Evolutionary conservation across 2,329 filamentous ascomycete species (phyloP).

Genomic region (Fusarium bulbicola): DNA sequence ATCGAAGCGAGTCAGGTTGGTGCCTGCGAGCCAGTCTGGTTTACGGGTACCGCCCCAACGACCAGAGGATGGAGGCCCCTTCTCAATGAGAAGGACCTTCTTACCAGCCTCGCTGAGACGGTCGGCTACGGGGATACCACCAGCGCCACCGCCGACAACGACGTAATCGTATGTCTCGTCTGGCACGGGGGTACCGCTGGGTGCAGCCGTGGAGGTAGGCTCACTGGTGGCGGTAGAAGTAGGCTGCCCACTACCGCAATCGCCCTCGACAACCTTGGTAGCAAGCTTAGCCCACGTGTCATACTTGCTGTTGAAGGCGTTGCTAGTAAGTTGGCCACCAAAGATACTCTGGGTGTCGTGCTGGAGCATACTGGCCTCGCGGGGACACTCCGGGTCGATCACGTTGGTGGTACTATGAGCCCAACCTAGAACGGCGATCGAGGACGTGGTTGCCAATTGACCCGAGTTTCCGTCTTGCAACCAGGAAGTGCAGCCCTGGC

Average conservation of each 20-base stretch:
- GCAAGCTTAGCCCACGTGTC: constrained; percentile 1
- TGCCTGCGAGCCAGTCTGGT: constrained; percentile 7
- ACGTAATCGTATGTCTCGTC: constrained; percentile 8
- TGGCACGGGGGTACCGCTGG: neutral
- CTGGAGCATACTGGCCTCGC: constrained; percentile 4
- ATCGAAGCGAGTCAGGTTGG: constrained; percentile 6
- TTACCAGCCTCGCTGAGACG: constrained; percentile 11
- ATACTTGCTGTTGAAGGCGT: neutral
- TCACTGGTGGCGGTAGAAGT: neutral
- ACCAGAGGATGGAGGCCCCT: constrained; percentile 3
- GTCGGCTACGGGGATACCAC: constrained; percentile 3
- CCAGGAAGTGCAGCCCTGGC: constrained; percentile 16
- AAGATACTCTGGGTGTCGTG: constrained; percentile 14
- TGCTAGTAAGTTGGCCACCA: neutral
- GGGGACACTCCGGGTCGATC: neutral
- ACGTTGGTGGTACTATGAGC: constrained; percentile 1
- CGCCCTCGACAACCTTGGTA: neutral
- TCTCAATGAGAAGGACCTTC: constrained; percentile 8
- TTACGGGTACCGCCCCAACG: constrained; percentile 8
- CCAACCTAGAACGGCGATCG: constrained; percentile 3
- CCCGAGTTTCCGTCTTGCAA: neutral
- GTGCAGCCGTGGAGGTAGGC: neutral
- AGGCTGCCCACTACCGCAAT: neutral
- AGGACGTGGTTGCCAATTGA: neutral
- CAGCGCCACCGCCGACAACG: constrained; percentile 1